Base-by-base conservation (phyloP, 345 rosid genomes). In the Hibiscus trionum region DNA sequence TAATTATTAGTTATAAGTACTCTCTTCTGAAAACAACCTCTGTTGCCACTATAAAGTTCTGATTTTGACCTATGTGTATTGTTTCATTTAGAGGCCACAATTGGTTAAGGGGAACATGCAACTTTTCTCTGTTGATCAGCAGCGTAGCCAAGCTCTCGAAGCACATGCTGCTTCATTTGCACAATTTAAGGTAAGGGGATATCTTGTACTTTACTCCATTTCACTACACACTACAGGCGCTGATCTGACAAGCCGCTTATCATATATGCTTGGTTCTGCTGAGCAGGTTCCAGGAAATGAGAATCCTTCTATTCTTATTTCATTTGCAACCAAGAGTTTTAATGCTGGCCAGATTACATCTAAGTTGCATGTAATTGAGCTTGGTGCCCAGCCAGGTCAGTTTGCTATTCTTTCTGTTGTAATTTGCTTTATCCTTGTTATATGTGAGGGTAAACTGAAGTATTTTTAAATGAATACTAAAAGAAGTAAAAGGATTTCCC, bases 121-220 rank as follows among this genome's bases (percentile, higher is more conserved):
- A 81, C 97, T 90, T 78, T 90, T 87, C 79, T 95, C 97, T 33
- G 86, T 92, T 70, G 97, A 95, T 56, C 97, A 95, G 85, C 98
- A 96, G 85, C 97, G 97, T 35, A 96, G 97, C 83, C 99, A 96
- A 84, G 93, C 94, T 58, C 94, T 96, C 77, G 99, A 96, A 81
- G 99, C 98, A 39, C 99, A 96, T 87, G 98, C 99, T 78, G 99
- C 99, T 2, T 84, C 99, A 72, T 95, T 93, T 82, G 98, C 98
- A 17, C 90, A 87, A 70, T 87, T 87, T 72, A 95, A 91, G 84
- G 99, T 93, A 59, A 29, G 75, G 27, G 60, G 2, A 33, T 66
- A 77, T 70, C 15, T 21, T 47, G 44, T 50, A 52, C 5, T 59
- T 73, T 50, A 11, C 44, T 24, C 46, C 35, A 27, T 4, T 27